These are phyloP conservation scores for Candida albicans DNA, from an alignment of 1,139 yeast genomes.

Conservation along the genomic window DNA sequence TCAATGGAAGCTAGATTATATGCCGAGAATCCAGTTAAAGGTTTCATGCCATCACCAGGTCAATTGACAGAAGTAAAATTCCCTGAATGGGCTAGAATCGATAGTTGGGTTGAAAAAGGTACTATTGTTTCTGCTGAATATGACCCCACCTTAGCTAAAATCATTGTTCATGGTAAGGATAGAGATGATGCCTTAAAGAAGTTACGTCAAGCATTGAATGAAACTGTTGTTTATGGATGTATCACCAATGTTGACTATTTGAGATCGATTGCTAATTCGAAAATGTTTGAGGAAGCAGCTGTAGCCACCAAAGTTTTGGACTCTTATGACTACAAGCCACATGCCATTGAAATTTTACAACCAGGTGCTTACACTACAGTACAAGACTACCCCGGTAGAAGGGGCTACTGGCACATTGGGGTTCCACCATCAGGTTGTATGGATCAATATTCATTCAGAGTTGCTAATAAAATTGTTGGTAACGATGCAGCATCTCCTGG, in stretches of 20 bases:
- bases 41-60: conserved; percentile 95
- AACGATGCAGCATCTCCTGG: conserved; percentile 82
- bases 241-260: conserved; percentile 87
- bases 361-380: conserved; percentile 97
- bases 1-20: conserved; percentile 96
- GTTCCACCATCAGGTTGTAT: conserved; percentile 99
- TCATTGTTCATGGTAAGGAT: conserved; percentile 89
- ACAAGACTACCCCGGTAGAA: conserved; percentile 95
- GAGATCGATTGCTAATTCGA: conserved; percentile 78
- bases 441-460: conserved; percentile 88
- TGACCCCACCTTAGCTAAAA: conserved; percentile 95
- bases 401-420: conserved; percentile 84
- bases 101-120: conserved; percentile 91
- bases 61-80: conserved; percentile 81
- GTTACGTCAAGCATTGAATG: conserved; percentile 76
- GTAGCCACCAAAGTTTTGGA: conserved; percentile 89
- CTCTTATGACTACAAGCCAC: conserved; percentile 73
- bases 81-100: conserved; percentile 90
- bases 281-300: conserved; percentile 78
- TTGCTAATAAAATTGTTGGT: conserved; percentile 89
- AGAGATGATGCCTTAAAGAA: conserved; percentile 79
- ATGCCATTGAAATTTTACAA: conserved; percentile 75
- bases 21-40: conserved; percentile 95
- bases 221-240: conserved; percentile 86
- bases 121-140: conserved; percentile 89